Evolutionary conservation across 2,329 filamentous ascomycete genomes (phyloP).

Genomic region (Beauveria rudraprayagi): DNA sequence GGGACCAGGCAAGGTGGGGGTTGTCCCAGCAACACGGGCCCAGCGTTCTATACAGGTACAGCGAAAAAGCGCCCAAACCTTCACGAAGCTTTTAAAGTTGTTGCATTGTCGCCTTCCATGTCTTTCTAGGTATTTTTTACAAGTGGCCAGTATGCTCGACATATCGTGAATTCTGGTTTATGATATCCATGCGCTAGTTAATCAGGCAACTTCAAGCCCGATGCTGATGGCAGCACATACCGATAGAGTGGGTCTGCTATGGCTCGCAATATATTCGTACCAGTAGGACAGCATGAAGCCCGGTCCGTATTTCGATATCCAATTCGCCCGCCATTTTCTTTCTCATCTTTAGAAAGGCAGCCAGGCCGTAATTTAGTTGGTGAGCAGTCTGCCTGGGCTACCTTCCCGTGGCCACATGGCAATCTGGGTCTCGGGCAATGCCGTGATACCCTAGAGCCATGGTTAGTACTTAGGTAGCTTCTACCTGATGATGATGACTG

Average conservation of each 20-base stretch:
- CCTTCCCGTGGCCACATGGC: neutral
- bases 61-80: neutral
- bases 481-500: too few species aligned
- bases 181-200: neutral
- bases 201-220: neutral
- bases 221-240: neutral
- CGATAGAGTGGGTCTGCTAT: neutral
- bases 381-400: too few species aligned
- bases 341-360: too few species aligned
- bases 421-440: too few species aligned
- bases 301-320: neutral
- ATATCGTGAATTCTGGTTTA: neutral
- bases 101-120: too few species aligned
- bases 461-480: neutral
- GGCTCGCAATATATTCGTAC: neutral
- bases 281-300: neutral
- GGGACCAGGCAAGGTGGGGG: neutral
- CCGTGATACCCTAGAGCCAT: neutral
- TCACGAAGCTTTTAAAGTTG: too few species aligned
- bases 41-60: neutral
- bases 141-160: too few species aligned
- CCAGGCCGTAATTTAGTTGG: too few species aligned
- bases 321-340: too few species aligned
- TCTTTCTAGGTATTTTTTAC: too few species aligned
- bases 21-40: slow-evolving; percentile 3